Percentiles rank a stretch among this genome's conserved stretches.
Conservation (phyloP, 192 early-diverging fungal species). For the Coemansia sp. region DNA sequence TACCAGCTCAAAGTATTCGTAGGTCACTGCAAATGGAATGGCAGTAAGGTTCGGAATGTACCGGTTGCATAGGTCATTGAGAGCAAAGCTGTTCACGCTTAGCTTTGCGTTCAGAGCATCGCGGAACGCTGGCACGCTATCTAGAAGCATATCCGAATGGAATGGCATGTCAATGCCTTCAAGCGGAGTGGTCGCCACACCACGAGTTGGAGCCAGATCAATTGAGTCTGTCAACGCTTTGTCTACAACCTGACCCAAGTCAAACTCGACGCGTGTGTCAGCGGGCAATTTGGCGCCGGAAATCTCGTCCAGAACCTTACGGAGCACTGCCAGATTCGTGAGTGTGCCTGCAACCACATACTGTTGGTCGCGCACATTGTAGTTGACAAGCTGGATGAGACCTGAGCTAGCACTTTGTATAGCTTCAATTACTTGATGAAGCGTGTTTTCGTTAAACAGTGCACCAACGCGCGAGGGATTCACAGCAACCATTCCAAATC, state of each 20-base stretch:
- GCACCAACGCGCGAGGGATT: conserved; percentile 81
- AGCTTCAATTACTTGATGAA: conserved; percentile 61
- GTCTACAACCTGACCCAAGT: conserved; percentile 58
- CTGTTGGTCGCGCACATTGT: conserved; percentile 92
- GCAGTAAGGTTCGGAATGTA: conserved; percentile 97
- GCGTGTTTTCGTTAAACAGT: conserved; percentile 71
- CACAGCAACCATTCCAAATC: conserved; percentile 93
- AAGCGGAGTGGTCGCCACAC: conserved; percentile 84
- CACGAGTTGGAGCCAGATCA: conserved; percentile 68
- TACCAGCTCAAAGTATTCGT: conserved; percentile 74
- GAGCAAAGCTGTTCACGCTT: conserved; percentile 65
- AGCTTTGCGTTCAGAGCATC: conserved; percentile 73
- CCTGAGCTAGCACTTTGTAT: conserved; percentile 66
- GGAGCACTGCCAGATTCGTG: conserved; percentile 73
- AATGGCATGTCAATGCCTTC: conserved; percentile 94
- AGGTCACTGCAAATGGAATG: conserved; percentile 76
- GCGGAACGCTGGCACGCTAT: conserved; percentile 83
- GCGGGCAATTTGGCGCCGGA: background rate
- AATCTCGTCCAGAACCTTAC: conserved; percentile 69
- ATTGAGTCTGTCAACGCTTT: conserved; percentile 60
- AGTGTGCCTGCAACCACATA: conserved; percentile 90
- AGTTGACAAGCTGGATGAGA: conserved; percentile 93
- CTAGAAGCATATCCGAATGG: conserved; percentile 76
- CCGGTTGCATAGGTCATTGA: conserved; percentile 64
- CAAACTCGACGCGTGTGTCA: background rate